Conservation (phyloP, 164 flowering plant genomes). For the Vitis amurensis region DNA sequence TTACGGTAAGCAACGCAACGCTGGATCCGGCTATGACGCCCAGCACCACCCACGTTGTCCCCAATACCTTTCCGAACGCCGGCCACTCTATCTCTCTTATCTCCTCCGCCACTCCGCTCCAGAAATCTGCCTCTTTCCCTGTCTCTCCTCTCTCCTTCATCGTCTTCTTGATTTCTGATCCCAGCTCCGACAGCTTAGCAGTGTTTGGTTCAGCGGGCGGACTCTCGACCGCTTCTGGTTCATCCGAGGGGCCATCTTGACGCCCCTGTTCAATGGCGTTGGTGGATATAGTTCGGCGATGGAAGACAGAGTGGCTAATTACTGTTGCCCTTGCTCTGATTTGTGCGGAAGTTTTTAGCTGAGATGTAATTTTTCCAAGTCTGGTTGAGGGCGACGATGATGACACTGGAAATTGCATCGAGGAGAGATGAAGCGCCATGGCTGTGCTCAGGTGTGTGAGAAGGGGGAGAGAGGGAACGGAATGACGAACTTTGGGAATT, state of each 20-base stretch:
- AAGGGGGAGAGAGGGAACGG: not conserved
- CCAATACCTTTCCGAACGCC: constrained; percentile 59
- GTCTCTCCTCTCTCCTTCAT: constrained; percentile 39
- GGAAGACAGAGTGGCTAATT: too few relatives aligned
- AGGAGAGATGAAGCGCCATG: constrained; percentile 13
- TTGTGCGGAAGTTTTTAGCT: too few relatives aligned
- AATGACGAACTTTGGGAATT: not conserved
- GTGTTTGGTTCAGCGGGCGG: not conserved
- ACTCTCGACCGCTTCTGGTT: not conserved
- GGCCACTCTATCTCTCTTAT: constrained; percentile 83
- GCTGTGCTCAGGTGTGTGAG: not conserved
- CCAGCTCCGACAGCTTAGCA: constrained; percentile 30
- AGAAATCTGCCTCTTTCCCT: constrained; percentile 20
- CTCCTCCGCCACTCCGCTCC: constrained; percentile 72
- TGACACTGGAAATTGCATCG: constrained; percentile 11
- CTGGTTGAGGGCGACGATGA: not conserved
- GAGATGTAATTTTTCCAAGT: not conserved
- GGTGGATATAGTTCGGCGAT: too few relatives aligned
- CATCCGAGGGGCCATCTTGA: not conserved
- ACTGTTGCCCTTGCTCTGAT: too few relatives aligned
- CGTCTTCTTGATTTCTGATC: constrained; percentile 47
- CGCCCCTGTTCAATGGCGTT: too few relatives aligned
- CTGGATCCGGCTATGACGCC: constrained; percentile 82
- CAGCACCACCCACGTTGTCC: constrained; percentile 70
- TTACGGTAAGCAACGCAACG: constrained; percentile 76